Base-by-base conservation (phyloP, 2,329 filamentous ascomycete species). In the Diaporthe ampelina region DNA sequence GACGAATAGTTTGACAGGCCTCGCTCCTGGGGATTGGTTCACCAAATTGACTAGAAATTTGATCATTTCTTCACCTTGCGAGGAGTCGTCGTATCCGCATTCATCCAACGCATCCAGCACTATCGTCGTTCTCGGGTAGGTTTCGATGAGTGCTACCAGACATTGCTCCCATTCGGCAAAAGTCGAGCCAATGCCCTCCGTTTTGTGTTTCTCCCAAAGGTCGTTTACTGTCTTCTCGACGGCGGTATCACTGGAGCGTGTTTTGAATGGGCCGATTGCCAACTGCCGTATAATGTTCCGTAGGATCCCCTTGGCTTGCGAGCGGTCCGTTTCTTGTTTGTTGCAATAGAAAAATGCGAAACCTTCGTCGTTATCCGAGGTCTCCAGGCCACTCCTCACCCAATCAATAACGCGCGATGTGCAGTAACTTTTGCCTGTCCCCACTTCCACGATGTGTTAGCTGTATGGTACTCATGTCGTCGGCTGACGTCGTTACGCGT, bases 191-290 rank as follows among this genome's bases (percentile, higher is more conserved):
- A 40, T 59, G 5, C 57, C 57, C 21, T 15, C 3, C 21, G 1
- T 11, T n/a, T n/a, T 19, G 57, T 9, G 3, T 26, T 24, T 15
- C 3, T 6, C 6, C 57, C 57, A 59, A 2, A 59, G 13, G 0
- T 15, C 21, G 3, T 59, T 5, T 11, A 59, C 57, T 2, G 32
- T 19, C 2, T 59, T 59, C 11, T 59, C 32, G 5, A 59, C 13
- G 6, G 11, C 7, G 4, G 10, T 24, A 7, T 13, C 26, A 2
- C 8, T 40, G 2, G 0, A 5, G 17, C 8, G 0, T 1, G 7
- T 35, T 5, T 24, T 24, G 32, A 32, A 59, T 24, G 57, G 35
- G 4, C 57, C 57, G 3, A n/a, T 59, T 3, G 57, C 57, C n/a
- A 59, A 17, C 10, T 59, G 57, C 3, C 57, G 57, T 24, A 59